A percentile compares a stretch with the other conserved stretches of the same genome.
phyloP scores from a whole-genome alignment of 2,329 filamentous ascomycete genomes.

The Alternaria brassicae region DNA sequence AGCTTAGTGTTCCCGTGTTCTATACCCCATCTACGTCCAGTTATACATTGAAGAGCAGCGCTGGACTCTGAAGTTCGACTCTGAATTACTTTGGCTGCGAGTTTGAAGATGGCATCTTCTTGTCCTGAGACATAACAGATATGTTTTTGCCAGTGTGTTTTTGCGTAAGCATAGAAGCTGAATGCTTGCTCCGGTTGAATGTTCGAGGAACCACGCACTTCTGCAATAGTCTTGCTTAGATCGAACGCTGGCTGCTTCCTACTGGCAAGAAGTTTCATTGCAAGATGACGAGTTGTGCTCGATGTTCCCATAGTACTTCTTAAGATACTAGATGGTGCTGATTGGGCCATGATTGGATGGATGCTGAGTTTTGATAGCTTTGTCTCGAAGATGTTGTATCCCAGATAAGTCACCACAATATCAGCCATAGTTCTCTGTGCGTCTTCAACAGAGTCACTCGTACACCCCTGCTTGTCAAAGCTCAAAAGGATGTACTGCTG shows the following conservation, averaged over 20 bases:
- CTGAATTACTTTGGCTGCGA: conserved; percentile 6
- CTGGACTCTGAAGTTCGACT: background rate
- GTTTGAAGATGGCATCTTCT: conserved; percentile 4
- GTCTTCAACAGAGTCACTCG: background rate
- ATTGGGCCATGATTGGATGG: conserved; percentile 6
- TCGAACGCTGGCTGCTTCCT: conserved; percentile 18
- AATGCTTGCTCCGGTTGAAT: conserved; percentile 3
- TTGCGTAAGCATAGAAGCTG: conserved; percentile 24
- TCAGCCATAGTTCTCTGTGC: conserved; percentile 24
- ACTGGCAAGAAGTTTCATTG: conserved; percentile 17
- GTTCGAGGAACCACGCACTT: background rate
- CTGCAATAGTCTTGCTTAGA: conserved; percentile 18
- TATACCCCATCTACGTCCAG: too few species aligned
- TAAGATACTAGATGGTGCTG: conserved; percentile 15
- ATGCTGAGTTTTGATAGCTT: conserved; percentile 16
- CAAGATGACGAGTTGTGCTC: conserved; percentile 8
- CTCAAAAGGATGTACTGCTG: conserved; percentile 25
- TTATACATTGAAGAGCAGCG: too few species aligned
- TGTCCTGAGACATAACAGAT: conserved; percentile 17
- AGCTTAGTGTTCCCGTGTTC: conserved; percentile 9
- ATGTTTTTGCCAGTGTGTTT: conserved; percentile 19
- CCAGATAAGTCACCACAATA: conserved; percentile 30
- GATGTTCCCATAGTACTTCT: conserved; percentile 13
- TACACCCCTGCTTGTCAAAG: background rate
- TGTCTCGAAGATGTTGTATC: conserved; percentile 29